phyloP scores from a whole-genome alignment of 2,329 filamentous ascomycete genomes.

The Aspergillus ruber region DNA sequence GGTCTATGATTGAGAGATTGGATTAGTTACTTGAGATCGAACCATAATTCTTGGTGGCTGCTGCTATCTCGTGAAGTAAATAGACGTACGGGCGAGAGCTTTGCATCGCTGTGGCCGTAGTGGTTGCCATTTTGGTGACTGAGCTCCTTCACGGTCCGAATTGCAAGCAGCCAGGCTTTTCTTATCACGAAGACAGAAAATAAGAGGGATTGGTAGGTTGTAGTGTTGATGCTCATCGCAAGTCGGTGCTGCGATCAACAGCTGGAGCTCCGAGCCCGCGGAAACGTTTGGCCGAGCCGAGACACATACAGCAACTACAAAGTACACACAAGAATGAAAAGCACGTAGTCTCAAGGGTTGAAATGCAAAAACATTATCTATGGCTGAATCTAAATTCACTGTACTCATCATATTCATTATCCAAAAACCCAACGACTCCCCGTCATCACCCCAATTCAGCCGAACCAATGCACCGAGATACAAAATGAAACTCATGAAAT shows the following conservation, averaged over 20 bases:
- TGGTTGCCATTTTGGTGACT: constrained; percentile 64
- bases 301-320: background rate
- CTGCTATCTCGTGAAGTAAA: background rate
- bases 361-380: no score
- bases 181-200: background rate
- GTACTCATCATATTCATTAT: background rate
- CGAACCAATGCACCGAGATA: background rate
- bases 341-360: no score
- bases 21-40: background rate
- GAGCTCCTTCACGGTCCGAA: background rate
- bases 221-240: constrained; percentile 4
- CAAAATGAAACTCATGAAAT: background rate
- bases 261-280: constrained; percentile 10
- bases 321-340: no score
- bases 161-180: background rate
- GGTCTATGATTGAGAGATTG: constrained; percentile 42
- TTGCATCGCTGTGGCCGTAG: constrained; percentile 68
- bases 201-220: background rate
- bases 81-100: constrained; percentile 60
- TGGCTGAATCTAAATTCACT: background rate
- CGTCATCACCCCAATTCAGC: background rate
- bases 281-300: constrained; percentile 25
- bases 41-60: background rate
- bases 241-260: constrained; percentile 1
- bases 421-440: background rate